Evolutionary conservation across 108 stramenopile species (phyloP), one percentile per base, ranked within the genome.

Genomic region (Skeletonema grethae): DNA sequence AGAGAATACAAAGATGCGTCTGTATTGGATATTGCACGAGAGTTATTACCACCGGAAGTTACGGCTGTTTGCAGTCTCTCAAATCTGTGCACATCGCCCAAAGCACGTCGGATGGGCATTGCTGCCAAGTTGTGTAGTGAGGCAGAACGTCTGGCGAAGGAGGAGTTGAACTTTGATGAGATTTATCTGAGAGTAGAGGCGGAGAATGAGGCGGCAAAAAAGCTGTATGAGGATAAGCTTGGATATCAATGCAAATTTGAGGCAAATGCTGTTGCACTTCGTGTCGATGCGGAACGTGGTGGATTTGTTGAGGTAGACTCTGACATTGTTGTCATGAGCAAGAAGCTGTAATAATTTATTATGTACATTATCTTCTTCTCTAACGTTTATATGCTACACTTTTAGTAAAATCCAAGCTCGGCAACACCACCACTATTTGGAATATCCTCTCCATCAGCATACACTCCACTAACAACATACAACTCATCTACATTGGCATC

Each of bases 351-450:
- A 80, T 1, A 28, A 28, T 28, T 28, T 1, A 28, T 0, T 48
- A 20, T 48, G 18, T 48, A 48, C 16, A 48, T 18, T 3, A 48
- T n/a, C 18, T 48, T 16, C 46, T 2, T 48, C 46, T 48, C 46
- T 18, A 18, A 48, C 32, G 5, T 6, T 7, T 18, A 48, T 6
- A 48, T 18, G n/a, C 46, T 18, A 48, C 18, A 3, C 4, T 34
- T 38, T 75, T 50, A 80, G 45, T 74, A 75, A 32, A 64, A 69
- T n/a, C 74, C 75, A 3, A 80, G 50, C 53, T 80, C 79, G 18
- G 69, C 63, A 2, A 90, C 90, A 60, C 82, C 90, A 16, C 90
- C 87, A 5, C 84, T 81, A 75, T 90, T 84, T 4, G 90, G 90
- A 57, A 90, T 86, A 24, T 85, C 87, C 57, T 90, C 90, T n/a